Evolutionary conservation across 495 filamentous ascomycete species (phyloP).

Genomic region (Penicillium samsonianum): DNA sequence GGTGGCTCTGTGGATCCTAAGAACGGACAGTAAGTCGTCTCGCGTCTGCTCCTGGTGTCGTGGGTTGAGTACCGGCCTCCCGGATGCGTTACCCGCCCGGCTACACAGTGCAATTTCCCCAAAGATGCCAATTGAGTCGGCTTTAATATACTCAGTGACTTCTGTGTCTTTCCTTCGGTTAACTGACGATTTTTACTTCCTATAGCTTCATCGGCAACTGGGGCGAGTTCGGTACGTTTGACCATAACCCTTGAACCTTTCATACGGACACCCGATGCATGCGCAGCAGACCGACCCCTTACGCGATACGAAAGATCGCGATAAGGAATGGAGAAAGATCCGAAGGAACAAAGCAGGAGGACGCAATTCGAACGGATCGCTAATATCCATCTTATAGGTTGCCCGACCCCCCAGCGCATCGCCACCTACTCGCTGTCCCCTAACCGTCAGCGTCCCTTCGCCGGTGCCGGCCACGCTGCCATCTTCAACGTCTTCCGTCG

Average conservation of each 20-base stretch:
- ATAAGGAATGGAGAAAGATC: background rate
- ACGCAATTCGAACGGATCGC: background rate
- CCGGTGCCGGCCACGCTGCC: conserved; percentile 60
- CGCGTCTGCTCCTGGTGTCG: conserved; percentile 16
- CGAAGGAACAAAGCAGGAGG: too few relatives aligned
- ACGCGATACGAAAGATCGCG: background rate
- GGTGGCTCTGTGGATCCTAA: conserved; percentile 63
- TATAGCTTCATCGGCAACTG: conserved; percentile 79
- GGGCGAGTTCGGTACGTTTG: conserved; percentile 80
- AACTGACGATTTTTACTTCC: conserved; percentile 29
- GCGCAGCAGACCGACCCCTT: conserved; percentile 9
- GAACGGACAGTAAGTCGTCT: conserved; percentile 67
- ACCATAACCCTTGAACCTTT: conserved; percentile 18
- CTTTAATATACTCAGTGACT: background rate
- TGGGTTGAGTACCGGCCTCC: conserved; percentile 20
- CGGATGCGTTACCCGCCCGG: conserved; percentile 29
- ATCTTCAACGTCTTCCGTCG: conserved; percentile 65
- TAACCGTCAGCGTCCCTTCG: conserved; percentile 66
- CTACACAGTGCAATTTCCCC: conserved; percentile 9
- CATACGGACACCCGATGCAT: conserved; percentile 18
- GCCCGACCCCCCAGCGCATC: conserved; percentile 61
- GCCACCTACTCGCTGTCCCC: conserved; percentile 61
- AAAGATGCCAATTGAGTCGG: conserved; percentile 1
- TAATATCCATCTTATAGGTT: conserved; percentile 29
- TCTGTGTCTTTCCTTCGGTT: background rate